phyloP scores from a whole-genome alignment of 768 basidiomycete species.

The Lactarius sp. region DNA sequence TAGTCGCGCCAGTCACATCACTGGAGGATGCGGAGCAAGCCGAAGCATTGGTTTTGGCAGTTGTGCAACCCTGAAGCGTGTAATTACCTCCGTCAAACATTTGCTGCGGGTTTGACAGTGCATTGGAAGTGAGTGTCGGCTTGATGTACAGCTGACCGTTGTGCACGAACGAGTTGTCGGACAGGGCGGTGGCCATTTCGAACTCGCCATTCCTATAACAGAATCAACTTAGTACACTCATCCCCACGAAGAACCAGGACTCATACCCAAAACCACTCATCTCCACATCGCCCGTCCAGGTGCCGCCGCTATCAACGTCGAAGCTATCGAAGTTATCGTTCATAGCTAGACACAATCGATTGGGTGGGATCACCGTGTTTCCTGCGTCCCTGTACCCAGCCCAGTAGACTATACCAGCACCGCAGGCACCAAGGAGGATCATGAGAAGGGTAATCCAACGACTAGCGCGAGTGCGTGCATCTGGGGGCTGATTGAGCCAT shows the following conservation, averaged over 20 bases:
- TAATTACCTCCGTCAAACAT: conserved; percentile 40
- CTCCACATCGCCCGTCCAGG: conserved; percentile 47
- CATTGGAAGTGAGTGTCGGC: conserved; percentile 53
- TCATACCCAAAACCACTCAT: conserved; percentile 48
- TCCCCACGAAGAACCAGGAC: neutral
- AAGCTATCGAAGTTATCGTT: conserved; percentile 47
- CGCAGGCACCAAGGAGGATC: conserved; percentile 39
- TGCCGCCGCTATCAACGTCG: conserved; percentile 33
- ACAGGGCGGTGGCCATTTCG: conserved; percentile 45
- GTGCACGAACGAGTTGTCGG: conserved; percentile 41
- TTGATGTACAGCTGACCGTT: conserved; percentile 54
- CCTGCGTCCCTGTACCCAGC: conserved; percentile 35
- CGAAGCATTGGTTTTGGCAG: conserved; percentile 33
- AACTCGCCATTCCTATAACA: conserved; percentile 44
- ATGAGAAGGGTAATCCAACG: conserved; percentile 46
- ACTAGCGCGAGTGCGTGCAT: too few relatives aligned
- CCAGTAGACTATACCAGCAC: conserved; percentile 43
- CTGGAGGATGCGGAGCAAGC: conserved; percentile 46
- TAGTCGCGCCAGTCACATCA: conserved; percentile 32
- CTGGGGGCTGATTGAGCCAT: conserved; percentile 41
- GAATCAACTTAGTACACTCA: neutral
- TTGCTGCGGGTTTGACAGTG: conserved; percentile 34
- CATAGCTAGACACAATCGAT: conserved; percentile 42
- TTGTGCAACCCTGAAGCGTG: conserved; percentile 37
- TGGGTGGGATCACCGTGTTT: conserved; percentile 35